phyloP scores from a whole-genome alignment of 108 stramenopile species.

The Cyclotella baltica region DNA sequence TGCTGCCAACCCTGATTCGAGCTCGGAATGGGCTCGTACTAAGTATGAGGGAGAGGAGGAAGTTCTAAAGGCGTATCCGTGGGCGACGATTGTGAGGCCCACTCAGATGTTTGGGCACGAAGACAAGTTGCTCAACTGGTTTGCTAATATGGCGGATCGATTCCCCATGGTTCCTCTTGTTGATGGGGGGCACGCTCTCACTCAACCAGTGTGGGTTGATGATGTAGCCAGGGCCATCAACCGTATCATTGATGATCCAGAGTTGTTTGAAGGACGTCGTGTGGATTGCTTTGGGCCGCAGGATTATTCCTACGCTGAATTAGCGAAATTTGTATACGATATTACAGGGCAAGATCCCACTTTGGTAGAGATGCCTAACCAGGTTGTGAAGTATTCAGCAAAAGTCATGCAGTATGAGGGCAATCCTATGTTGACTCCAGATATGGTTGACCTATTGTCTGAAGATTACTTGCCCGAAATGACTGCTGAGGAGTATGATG shows the following conservation, averaged over 20 bases:
- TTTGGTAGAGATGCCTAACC: slow-evolving; percentile 69
- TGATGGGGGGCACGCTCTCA: slow-evolving; percentile 84
- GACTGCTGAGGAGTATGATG: slow-evolving; percentile 69
- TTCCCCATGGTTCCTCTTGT: slow-evolving; percentile 81
- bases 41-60: slow-evolving; percentile 94
- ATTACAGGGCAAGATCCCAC: slow-evolving; percentile 77
- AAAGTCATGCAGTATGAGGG: slow-evolving; percentile 66
- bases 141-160: slow-evolving; percentile 75
- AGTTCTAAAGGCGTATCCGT: slow-evolving; percentile 88
- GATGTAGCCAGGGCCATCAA: slow-evolving; percentile 93
- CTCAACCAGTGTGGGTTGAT: slow-evolving; percentile 94
- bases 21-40: slow-evolving; percentile 90
- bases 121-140: slow-evolving; percentile 93
- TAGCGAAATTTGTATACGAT: slow-evolving; percentile 93
- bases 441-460: slow-evolving; percentile 77
- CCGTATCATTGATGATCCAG: slow-evolving; percentile 75
- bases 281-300: slow-evolving; percentile 94
- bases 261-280: slow-evolving; percentile 84
- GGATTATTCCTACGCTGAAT: slow-evolving; percentile 93
- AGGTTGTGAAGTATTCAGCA: slow-evolving; percentile 59
- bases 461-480: slow-evolving; percentile 83
- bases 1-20: slow-evolving; percentile 68
- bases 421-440: slow-evolving; percentile 76
- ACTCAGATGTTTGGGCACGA: slow-evolving; percentile 95
- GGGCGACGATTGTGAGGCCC: slow-evolving; percentile 94